phyloP scores from a whole-genome alignment of 2,329 filamentous ascomycete genomes.

The Hymenoscyphus infarciens region DNA sequence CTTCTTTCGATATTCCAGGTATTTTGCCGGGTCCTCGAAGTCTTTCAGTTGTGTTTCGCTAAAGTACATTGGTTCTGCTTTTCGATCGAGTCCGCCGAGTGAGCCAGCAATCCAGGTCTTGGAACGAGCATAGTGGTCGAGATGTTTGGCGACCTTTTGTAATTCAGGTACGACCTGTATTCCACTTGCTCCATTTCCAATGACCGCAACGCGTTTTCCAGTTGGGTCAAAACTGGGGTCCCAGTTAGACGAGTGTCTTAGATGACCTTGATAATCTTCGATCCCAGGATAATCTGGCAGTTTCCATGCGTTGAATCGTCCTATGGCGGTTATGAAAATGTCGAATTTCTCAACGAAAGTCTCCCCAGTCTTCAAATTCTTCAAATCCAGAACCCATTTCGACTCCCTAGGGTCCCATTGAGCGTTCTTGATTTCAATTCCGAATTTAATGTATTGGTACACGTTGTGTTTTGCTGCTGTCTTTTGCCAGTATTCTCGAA shows the following conservation, averaged over 20 bases:
- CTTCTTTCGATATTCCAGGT: constrained; percentile 40
- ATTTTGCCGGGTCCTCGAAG: constrained; percentile 38
- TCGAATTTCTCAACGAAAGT: constrained; percentile 48
- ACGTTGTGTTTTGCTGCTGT: constrained; percentile 62
- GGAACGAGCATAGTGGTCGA: constrained; percentile 40
- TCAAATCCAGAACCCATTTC: constrained; percentile 47
- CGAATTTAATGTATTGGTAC: constrained; percentile 53
- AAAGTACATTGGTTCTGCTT: constrained; percentile 33
- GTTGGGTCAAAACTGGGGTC: constrained; percentile 47
- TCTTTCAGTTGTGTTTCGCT: constrained; percentile 36
- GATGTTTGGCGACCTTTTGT: constrained; percentile 27
- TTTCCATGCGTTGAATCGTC: constrained; percentile 65
- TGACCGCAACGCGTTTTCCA: constrained; percentile 46
- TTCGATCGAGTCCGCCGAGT: constrained; percentile 50
- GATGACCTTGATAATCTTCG: constrained; percentile 43
- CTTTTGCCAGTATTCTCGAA: constrained; percentile 63
- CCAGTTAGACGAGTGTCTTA: constrained; percentile 61
- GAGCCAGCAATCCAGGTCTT: constrained; percentile 66
- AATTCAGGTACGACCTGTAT: constrained; percentile 50
- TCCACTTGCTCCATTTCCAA: constrained; percentile 49
- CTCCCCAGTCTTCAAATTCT: constrained; percentile 39
- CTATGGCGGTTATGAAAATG: constrained; percentile 60
- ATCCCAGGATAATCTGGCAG: constrained; percentile 59
- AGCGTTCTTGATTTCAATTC: constrained; percentile 52
- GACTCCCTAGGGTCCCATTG: constrained; percentile 51